Base-by-base conservation (phyloP, 2,329 filamentous ascomycete species). In the Scleromitrula shiraiana region DNA sequence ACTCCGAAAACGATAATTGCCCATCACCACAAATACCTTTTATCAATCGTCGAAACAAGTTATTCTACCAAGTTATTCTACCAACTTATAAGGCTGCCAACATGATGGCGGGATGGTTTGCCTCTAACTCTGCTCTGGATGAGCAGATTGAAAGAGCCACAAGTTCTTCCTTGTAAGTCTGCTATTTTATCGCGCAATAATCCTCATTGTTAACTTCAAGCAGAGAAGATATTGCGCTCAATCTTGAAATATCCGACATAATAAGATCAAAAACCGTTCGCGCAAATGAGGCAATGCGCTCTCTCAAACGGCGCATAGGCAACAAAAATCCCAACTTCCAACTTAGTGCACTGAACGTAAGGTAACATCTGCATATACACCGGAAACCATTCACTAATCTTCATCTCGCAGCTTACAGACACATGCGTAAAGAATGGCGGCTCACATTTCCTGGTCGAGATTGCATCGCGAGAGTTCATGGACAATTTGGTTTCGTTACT, bases 341-440 rank as follows among this genome's bases (percentile, higher is more conserved):
- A 71, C 75, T 98, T 29, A 93, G 90, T 59, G 86, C 93, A n/a
- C 71, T 98, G 47, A 94, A 93, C 67, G 88, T 93, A 75, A 45
- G 55, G 10, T n/a, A 19, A 15, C 39, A 19, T 20, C 12, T 22
- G n/a, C n/a, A n/a, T n/a, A n/a, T 38, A 20, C 35, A 22, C 12
- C 17, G 9, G 14, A 24, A 7, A 17, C 14, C 19, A 15, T 30
- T 19, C 46, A 53, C 80, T 58, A 44, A 61, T 41, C n/a, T 42
- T 5, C 42, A n/a, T 6, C 2, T 29, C 52, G 29, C 58, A 83
- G 88, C 83, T 98, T 61, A 95, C 90, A 56, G 93, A 98, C 70
- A 97, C 93, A 1, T 98, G 93, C 65, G 89, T 97, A 53, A 98
- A 98, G 72, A 98, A 98, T 73, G 93, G 93, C 51, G 93, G 93